Percentiles rank a stretch among this genome's conserved stretches.
Conservation (phyloP, 2,329 filamentous ascomycete species). For the Calonectria pseudoturangicola region DNA sequence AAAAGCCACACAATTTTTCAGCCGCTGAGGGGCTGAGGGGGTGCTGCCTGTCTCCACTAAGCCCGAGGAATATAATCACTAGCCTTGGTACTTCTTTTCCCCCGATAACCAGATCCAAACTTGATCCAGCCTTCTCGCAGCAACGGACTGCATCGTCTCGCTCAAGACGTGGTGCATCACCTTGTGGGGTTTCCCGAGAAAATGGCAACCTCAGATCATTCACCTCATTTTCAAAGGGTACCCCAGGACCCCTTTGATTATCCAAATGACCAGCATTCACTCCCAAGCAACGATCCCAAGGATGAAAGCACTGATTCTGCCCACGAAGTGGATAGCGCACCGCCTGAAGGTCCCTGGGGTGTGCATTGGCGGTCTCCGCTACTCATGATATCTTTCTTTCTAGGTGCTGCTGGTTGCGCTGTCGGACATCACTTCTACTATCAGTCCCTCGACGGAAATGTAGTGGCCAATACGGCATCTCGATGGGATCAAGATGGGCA, state of each 20-base stretch:
- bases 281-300: not conserved
- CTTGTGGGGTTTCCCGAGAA: not conserved
- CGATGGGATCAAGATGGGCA: not conserved
- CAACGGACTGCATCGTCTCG: not conserved
- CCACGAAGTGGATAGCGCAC: not conserved
- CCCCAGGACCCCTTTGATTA: conserved; percentile 1
- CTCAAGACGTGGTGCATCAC: not conserved
- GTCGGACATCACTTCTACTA: conserved; percentile 11
- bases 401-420: not conserved
- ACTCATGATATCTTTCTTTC: too few species aligned
- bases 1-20: not conserved
- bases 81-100: not conserved
- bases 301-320: not conserved
- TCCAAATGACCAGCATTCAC: not conserved
- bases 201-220: not conserved
- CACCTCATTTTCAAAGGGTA: not conserved
- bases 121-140: not conserved
- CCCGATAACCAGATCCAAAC: not conserved
- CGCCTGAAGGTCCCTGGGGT: too few species aligned
- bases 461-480: not conserved
- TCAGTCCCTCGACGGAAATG: not conserved
- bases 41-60: not conserved
- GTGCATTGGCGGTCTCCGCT: too few species aligned
- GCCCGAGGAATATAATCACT: not conserved
- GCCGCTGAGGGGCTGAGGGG: not conserved